Evolutionary conservation across 345 rosid genomes (phyloP).

Genomic region (Garcia nutans): DNA sequence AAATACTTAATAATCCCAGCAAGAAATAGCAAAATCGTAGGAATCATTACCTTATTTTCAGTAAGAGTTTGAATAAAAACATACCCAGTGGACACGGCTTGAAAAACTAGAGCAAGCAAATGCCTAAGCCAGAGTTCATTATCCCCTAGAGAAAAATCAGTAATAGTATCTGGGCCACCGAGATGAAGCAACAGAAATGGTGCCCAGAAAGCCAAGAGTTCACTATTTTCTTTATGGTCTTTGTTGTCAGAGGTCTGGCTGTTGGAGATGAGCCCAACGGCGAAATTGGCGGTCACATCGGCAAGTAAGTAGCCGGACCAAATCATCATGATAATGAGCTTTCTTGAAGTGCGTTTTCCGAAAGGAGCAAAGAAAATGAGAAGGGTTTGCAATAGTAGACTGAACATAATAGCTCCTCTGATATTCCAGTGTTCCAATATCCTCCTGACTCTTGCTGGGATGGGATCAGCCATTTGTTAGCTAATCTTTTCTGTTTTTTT

Average conservation of each 20-base stretch:
- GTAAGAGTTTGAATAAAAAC: not conserved
- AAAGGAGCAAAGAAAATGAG: conserved; percentile 16
- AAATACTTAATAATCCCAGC: conserved; percentile 22
- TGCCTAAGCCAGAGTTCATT: conserved; percentile 1
- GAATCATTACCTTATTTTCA: not conserved
- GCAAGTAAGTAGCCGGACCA: conserved; percentile 32
- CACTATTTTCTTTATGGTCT: not conserved
- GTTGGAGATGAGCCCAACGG: conserved; percentile 26
- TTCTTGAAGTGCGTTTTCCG: conserved; percentile 10
- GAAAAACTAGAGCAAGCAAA: not conserved
- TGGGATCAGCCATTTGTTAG: not conserved
- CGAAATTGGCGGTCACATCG: conserved; percentile 13
- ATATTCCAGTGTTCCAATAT: conserved; percentile 25
- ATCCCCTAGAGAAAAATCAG: conserved; percentile 3
- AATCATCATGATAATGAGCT: not conserved
- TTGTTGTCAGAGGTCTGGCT: not conserved
- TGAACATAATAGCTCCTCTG: conserved; percentile 19
- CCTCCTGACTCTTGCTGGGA: not conserved
- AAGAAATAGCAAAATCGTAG: conserved; percentile 15
- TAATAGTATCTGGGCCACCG: conserved; percentile 5
- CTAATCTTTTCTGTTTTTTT: too few species aligned
- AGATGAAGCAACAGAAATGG: conserved; percentile 10
- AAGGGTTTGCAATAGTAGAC: conserved; percentile 25
- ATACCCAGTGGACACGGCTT: not conserved
- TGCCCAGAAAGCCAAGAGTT: conserved; percentile 1